Base-by-base conservation (phyloP, 345 rosid species). In the Stellera chamaejasme region DNA sequence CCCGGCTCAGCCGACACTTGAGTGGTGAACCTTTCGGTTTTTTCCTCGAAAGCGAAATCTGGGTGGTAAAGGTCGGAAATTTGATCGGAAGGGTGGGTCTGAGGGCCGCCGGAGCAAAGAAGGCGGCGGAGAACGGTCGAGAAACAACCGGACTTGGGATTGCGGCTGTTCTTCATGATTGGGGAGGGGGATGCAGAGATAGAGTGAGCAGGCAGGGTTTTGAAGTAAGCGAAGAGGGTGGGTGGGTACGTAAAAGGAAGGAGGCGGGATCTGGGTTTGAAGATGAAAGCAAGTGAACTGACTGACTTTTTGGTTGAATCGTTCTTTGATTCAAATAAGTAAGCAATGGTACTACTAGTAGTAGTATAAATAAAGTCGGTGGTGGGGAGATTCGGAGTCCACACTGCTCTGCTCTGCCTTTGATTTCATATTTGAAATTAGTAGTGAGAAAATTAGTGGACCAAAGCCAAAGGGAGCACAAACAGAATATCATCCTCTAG, bases 61-160 rank as follows among this genome's bases (percentile, higher is more conserved):
- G 68, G 19, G 26, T 52, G 44, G 13, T 52, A 67, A 9, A 58
- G 23, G 48, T 72, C 79, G 19, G 70, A 36, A 57, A 64, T 52
- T 51, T 63, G 71, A 32, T 74, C 79, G 0, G 88, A 72, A 5
- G 88, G 95, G 76, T 85, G 82, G 10, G 96, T 82, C 47, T 83
- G 89, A 63, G 72, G 88, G 59, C 86, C 76, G 11, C 83, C 73
- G 15, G 78, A 74, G 68, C 98, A 88, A 14, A 88, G 66, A 62
- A 85, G 65, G 56, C 79, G 79, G 28, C 88, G 84, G 3, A 75
- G 63, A 27, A 83, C 65, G 42, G 77, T 48, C 6, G 85, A 76
- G 64, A 88, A 82, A 54, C 96, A 88, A 55, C 96, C 90, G 13
- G 85, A 80, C 54, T 66, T 64, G 4, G 73, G 58, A 56, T 54